Evolutionary conservation across 2,329 filamentous ascomycete genomes (phyloP).

Genomic region (Cordyceps fumosorosea): DNA sequence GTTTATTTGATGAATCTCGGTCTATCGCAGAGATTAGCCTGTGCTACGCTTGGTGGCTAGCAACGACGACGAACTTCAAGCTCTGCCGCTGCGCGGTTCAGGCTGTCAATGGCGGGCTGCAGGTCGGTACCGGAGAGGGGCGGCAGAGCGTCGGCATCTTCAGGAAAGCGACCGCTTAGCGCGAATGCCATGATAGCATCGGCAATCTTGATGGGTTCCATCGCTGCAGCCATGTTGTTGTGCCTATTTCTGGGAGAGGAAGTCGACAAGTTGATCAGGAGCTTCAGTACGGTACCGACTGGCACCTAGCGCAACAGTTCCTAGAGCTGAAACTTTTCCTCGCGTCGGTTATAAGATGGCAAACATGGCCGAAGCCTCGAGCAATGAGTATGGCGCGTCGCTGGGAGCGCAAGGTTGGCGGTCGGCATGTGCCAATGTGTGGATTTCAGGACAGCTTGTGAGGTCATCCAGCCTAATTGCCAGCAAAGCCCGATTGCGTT

Average conservation of each 20-base stretch:
- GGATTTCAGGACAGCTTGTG: slow-evolving; percentile 11
- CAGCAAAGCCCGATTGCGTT: neutral
- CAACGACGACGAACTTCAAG: slow-evolving; percentile 31
- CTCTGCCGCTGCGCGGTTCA: slow-evolving; percentile 28
- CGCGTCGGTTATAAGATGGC: neutral
- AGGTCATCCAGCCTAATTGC: slow-evolving; percentile 2
- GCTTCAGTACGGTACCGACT: neutral
- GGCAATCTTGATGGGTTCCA: slow-evolving; percentile 28
- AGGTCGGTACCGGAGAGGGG: slow-evolving; percentile 32
- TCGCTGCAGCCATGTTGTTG: slow-evolving; percentile 24
- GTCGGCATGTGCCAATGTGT: slow-evolving; percentile 7
- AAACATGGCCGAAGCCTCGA: neutral
- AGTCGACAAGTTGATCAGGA: neutral
- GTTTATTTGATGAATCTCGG: slow-evolving; percentile 70
- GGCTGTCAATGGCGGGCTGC: slow-evolving; percentile 32
- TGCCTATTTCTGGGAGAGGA: neutral
- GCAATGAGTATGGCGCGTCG: neutral
- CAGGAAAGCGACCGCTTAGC: slow-evolving; percentile 35
- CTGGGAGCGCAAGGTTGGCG: neutral
- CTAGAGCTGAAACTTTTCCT: neutral
- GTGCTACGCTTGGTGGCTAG: neutral
- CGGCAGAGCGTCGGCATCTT: slow-evolving; percentile 29
- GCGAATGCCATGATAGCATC: slow-evolving; percentile 36
- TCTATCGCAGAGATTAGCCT: slow-evolving; percentile 17
- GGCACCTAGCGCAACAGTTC: neutral